These are phyloP conservation scores for Phanerochaete carnosa DNA, from an alignment of 768 basidiomycete genomes.

Conservation along the genomic window DNA sequence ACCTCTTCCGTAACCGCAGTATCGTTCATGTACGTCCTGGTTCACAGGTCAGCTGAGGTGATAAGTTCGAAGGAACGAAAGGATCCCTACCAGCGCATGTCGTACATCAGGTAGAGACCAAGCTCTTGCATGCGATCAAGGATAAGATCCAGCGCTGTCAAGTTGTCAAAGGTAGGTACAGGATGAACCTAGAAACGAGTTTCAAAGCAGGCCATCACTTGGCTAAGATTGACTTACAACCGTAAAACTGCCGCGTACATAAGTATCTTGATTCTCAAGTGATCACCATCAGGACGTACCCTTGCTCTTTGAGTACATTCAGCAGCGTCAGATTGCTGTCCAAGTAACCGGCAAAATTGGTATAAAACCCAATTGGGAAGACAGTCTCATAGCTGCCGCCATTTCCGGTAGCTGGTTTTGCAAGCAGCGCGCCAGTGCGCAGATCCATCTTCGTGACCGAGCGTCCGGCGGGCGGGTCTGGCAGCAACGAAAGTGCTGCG, in stretches of 20 bases:
- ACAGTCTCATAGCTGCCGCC: constrained; percentile 33
- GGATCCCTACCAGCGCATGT: constrained; percentile 62
- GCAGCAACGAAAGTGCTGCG: constrained; percentile 38
- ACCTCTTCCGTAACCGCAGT: constrained; percentile 67
- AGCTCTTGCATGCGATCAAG: constrained; percentile 72
- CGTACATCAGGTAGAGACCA: constrained; percentile 74
- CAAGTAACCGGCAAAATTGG: constrained; percentile 53
- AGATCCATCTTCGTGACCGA: constrained; percentile 48
- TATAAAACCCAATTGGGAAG: constrained; percentile 75
- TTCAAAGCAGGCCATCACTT: not conserved
- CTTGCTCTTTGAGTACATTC: constrained; percentile 56
- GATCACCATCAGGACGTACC: constrained; percentile 26
- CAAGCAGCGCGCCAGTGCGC: constrained; percentile 42
- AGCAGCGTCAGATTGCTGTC: constrained; percentile 49
- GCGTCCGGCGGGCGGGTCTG: constrained; percentile 28
- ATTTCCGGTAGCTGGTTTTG: constrained; percentile 27
- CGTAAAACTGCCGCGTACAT: constrained; percentile 32
- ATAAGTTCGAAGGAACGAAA: not conserved
- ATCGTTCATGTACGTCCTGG: constrained; percentile 59
- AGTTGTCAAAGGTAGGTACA: constrained; percentile 60
- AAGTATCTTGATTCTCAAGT: not conserved
- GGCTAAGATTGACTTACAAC: constrained; percentile 29
- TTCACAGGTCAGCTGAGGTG: not conserved
- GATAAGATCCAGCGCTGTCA: constrained; percentile 53
- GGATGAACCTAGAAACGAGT: constrained; percentile 53